phyloP scores from a whole-genome alignment of 1,139 yeast species.

The Hemisphaericaspora xylofermentans region DNA sequence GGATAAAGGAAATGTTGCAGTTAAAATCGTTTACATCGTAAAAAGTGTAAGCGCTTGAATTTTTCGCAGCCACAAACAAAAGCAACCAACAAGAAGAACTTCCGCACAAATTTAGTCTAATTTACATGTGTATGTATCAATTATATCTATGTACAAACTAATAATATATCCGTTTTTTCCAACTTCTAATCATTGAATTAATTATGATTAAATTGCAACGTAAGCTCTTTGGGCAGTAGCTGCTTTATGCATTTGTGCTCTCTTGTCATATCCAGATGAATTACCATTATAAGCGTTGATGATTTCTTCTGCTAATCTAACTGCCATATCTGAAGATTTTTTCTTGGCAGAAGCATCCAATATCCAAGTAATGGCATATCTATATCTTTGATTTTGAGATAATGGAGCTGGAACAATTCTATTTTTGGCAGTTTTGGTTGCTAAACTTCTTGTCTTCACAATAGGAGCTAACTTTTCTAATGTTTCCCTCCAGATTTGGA shows the following conservation, averaged over 20 bases:
- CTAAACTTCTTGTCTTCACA: conserved; percentile 72
- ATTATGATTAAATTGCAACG: conserved; percentile 28
- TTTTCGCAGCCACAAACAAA: conserved; percentile 1
- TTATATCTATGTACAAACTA: background rate
- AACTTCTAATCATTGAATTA: conserved; percentile 1
- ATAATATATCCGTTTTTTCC: no score
- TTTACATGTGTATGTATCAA: background rate
- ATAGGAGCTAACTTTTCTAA: conserved; percentile 85
- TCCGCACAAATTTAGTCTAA: background rate
- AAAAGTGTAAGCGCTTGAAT: background rate
- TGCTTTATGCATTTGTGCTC: conserved; percentile 76
- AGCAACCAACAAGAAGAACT: background rate
- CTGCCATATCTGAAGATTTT: conserved; percentile 77
- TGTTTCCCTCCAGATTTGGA: conserved; percentile 67
- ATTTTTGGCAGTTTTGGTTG: conserved; percentile 85
- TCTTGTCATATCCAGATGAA: conserved; percentile 82
- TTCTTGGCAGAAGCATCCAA: conserved; percentile 80
- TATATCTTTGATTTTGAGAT: conserved; percentile 75
- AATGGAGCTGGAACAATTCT: conserved; percentile 80
- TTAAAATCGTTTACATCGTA: background rate
- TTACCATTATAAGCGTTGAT: conserved; percentile 74
- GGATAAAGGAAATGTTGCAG: background rate
- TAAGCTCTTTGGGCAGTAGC: conserved; percentile 84
- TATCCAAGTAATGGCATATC: conserved; percentile 89
- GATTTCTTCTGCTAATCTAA: conserved; percentile 88